Base-by-base conservation (phyloP, 1,284 basidiomycete genomes). In the Rhodotorula sp. region DNA sequence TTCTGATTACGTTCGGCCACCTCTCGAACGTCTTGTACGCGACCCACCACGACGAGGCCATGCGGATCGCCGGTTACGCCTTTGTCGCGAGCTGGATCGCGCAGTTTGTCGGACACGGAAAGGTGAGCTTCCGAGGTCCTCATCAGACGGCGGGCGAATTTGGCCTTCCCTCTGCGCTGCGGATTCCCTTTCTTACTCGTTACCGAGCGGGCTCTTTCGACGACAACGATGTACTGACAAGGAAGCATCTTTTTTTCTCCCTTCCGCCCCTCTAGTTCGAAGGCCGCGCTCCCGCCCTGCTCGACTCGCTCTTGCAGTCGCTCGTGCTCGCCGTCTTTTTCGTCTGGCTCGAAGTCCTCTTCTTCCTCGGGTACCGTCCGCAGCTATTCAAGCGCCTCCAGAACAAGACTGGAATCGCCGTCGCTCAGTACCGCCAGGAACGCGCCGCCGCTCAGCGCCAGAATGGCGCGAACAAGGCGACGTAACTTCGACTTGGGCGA, bases 271-370 rank as follows among this genome's bases (percentile, higher is more conserved):
- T 28, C 12, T 64, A 79, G 70, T 80, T 78, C 34, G 79, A 80
- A 70, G 77, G 77, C 26, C 74, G 79, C 34, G 79, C 79, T 15
- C 79, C 79, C 1, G 79, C 79, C 14, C 65, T 80, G 15, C 63
- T 80, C 62, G 77, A 78, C 60, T 77, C 72, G 34, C 68, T 79
- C 18, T 67, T 79, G 19, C 79, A 80, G 61, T 77, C 72, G 19
- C 67, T 78, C 60, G 77, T 78, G 14, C 72, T 78, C 50, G 77
- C 77, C 50, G 77, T 77, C 56, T 79, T 79, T 58, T 80, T 80
- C 69, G 78, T 80, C 50, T 80, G 66, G 48, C 74, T 79, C 68
- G 78, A 79, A 57, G 70, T 77, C 48, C 70, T 79, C 26, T 80
- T 79, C 73, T 64, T 67, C 57, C 62, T 77, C 14, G 79, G 79